These are phyloP conservation scores for Exobasidium cylindrosporum DNA, from an alignment of 1,284 basidiomycete species.

Conservation along the genomic window DNA sequence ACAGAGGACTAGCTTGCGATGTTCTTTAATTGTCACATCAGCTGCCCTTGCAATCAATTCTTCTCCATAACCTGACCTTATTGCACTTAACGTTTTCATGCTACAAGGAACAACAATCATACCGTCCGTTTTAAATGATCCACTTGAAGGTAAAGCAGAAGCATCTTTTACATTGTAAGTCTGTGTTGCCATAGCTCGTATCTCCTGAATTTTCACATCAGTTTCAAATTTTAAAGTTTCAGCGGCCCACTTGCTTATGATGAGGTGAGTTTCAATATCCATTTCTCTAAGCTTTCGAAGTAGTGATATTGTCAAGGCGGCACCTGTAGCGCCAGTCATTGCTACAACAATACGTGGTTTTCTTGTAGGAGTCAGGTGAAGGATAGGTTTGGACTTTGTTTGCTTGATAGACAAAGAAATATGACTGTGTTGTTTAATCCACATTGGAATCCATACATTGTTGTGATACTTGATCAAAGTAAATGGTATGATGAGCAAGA, in stretches of 20 bases:
- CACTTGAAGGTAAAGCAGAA: not conserved
- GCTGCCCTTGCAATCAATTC: not conserved
- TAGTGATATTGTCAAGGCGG: not conserved
- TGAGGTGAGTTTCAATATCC: not conserved
- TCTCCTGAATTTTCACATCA: not conserved
- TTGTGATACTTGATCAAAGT: no score
- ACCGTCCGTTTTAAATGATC: not conserved
- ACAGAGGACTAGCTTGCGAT: not conserved
- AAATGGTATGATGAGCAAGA: no score
- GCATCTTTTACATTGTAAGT: not conserved
- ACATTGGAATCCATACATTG: no score
- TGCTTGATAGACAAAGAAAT: no score
- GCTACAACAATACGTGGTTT: not conserved
- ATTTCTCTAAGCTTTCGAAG: not conserved
- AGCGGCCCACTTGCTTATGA: not conserved
- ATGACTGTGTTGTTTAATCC: no score
- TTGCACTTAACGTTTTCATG: not conserved
- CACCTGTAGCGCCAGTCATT: not conserved
- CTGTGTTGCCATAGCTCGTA: not conserved
- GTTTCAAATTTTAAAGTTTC: not conserved
- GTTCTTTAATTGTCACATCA: not conserved
- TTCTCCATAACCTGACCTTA: not conserved
- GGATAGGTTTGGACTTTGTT: no score
- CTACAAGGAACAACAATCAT: not conserved
- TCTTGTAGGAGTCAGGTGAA: no score